phyloP scores from a whole-genome alignment of 805 yeast genomes.

The Huiozyma sinensis region DNA sequence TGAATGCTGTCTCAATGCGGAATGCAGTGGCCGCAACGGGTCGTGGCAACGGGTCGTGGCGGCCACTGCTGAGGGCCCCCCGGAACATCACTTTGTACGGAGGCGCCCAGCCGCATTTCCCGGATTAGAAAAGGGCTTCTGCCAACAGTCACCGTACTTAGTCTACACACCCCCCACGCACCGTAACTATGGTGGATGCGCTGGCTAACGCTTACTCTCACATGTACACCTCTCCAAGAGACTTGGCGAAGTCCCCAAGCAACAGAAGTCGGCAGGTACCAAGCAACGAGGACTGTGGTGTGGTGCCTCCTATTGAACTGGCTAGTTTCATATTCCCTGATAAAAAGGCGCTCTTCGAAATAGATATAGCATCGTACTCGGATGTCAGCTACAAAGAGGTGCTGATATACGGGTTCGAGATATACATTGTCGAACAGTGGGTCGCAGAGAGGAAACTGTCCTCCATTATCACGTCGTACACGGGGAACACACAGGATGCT shows the following conservation, averaged over 20 bases:
- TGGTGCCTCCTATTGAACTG: neutral
- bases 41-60: too few species aligned
- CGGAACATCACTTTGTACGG: too few species aligned
- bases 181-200: too few species aligned
- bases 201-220: too few species aligned
- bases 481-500: constrained; percentile 64
- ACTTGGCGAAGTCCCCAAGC: neutral
- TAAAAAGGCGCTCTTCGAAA: constrained; percentile 39
- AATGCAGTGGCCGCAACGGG: too few species aligned
- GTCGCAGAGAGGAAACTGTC: constrained; percentile 61
- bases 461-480: constrained; percentile 68
- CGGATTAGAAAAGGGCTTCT: too few species aligned
- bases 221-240: too few species aligned
- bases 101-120: too few species aligned
- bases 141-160: too few species aligned
- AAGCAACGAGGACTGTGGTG: neutral
- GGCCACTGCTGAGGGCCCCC: too few species aligned
- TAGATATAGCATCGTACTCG: constrained; percentile 34
- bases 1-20: too few species aligned
- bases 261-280: neutral
- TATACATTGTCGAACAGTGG: constrained; percentile 94
- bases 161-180: too few species aligned
- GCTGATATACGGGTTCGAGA: constrained; percentile 64
- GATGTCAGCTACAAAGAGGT: constrained; percentile 38
- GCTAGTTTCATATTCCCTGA: constrained; percentile 42